Base-by-base conservation (phyloP, 441 rosid genomes). In the Erysimum cheiri region DNA sequence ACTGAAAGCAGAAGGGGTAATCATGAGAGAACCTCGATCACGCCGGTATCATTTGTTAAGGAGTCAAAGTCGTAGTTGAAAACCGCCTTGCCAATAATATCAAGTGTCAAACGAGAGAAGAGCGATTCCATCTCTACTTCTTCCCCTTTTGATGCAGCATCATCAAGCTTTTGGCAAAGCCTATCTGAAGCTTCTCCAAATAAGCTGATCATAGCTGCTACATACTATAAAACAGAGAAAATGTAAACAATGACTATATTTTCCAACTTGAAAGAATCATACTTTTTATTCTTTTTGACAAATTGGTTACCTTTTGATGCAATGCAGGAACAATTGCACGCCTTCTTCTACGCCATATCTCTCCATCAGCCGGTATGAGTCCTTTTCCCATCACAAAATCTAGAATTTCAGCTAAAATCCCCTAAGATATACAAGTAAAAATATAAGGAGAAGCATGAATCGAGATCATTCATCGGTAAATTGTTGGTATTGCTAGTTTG, bases 311-410 rank as follows among this genome's bases (percentile, higher is more conserved):
- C 96, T 90, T 95, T 73, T 72, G 88, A 88, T 92, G 99, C 82
- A 95, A 77, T 17, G 99, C 95, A 39, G 99, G 99, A 53, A 95
- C 99, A 64, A 95, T 85, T 29, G 93, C 87, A 72, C 99, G 98
- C 32, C 99, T 82, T 77, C 99, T 80, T 72, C 87, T 82, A 65
- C 96, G 96, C 99, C 99, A 95, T 80, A 90, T 78, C 78, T 92
- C 97, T 3, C 95, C 98, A 83, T 95, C 98, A 41, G 99, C 99
- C 0, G 99, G 98, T 60, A 95, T 95, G 60, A 95, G 93, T 69
- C 99, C 99, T 77, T 79, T 92, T 13, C 99, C 99, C 99, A 95
- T 95, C 31, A 95, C 99, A 89, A 95, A 95, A 4, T 95, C 96
- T 48, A 95, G 82, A 83, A 95, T 92, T 78, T 95, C 99, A 50